Percentiles rank a stretch among this genome's conserved stretches.
These are phyloP conservation scores for Paraglomus brasilianum DNA, from an alignment of 192 early-diverging fungal genomes.

Conservation along the genomic window DNA sequence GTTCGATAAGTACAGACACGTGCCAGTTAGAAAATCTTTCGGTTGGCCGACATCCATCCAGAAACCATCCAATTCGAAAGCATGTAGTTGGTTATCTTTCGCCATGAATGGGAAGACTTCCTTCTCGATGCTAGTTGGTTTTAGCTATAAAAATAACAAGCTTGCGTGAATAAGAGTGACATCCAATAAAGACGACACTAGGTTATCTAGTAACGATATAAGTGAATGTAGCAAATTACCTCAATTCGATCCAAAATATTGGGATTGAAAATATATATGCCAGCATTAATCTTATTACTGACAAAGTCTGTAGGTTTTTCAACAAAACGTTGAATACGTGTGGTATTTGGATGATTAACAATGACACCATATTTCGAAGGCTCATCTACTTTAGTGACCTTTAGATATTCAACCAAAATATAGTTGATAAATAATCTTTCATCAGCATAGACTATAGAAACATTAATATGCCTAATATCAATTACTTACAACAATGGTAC, in stretches of 20 bases:
- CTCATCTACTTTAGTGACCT: constrained; percentile 94
- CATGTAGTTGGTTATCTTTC: constrained; percentile 80
- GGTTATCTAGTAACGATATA: constrained; percentile 1
- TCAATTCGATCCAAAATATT: constrained; percentile 87
- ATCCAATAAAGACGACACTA: neutral
- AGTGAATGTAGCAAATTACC: constrained; percentile 41
- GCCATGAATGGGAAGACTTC: constrained; percentile 97
- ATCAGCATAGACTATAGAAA: neutral
- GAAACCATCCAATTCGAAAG: constrained; percentile 92
- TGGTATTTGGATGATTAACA: constrained; percentile 72
- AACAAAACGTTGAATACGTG: constrained; percentile 90
- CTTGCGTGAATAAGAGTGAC: neutral
- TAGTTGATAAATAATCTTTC: constrained; percentile 1
- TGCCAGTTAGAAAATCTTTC: constrained; percentile 95
- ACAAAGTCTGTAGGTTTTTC: constrained; percentile 97
- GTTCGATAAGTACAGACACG: constrained; percentile 87
- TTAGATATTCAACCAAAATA: neutral
- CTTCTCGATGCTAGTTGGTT: constrained; percentile 97
- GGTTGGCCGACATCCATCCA: constrained; percentile 99
- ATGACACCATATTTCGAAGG: constrained; percentile 99
- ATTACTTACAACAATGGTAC: constrained; percentile 80
- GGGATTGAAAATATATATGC: constrained; percentile 98
- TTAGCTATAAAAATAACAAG: constrained; percentile 61
- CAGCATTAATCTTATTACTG: constrained; percentile 98
- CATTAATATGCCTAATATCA: neutral